Conservation (phyloP, 371 early-diverging fungal genomes). For the Blakeslea trispora region DNA sequence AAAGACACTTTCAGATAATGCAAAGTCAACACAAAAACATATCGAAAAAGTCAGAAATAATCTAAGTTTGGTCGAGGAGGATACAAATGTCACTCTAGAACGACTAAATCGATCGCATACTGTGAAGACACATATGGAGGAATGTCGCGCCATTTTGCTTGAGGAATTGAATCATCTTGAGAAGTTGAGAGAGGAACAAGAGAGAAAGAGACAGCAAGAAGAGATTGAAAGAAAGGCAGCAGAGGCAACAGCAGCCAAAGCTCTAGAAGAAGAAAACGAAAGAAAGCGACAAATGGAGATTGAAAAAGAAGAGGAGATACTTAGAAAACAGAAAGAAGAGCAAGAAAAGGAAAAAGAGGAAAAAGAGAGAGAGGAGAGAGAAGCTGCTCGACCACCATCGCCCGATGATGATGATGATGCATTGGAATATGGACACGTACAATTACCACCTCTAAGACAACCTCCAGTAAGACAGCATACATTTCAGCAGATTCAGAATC, state of each 20-base stretch:
- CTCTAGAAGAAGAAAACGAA: constrained; percentile 1
- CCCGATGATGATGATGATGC: no score
- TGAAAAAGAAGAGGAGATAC: constrained; percentile 2
- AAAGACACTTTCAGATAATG: constrained; percentile 61
- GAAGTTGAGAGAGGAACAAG: constrained; percentile 2
- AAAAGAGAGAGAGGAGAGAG: constrained; percentile 5
- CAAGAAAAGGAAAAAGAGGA: no score
- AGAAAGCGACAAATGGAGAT: not conserved
- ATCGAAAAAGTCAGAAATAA: constrained; percentile 50
- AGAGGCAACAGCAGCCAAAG: not conserved
- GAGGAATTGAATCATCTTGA: constrained; percentile 17
- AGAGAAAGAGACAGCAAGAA: constrained; percentile 1
- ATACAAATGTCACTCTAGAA: constrained; percentile 53
- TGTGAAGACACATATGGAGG: constrained; percentile 73
- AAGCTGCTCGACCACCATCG: no score
- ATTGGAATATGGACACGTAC: constrained; percentile 20
- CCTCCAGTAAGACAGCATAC: not conserved
- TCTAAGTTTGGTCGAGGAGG: constrained; percentile 25
- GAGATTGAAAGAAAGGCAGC: not conserved
- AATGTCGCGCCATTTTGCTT: constrained; percentile 27
- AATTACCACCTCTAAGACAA: constrained; percentile 6
- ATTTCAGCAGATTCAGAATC: constrained; percentile 3
- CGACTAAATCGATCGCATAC: constrained; percentile 66
- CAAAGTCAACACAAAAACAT: constrained; percentile 48
- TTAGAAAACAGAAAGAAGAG: no score